phyloP scores from a whole-genome alignment of 2,329 filamentous ascomycete species.

The Talaromyces sp. region DNA sequence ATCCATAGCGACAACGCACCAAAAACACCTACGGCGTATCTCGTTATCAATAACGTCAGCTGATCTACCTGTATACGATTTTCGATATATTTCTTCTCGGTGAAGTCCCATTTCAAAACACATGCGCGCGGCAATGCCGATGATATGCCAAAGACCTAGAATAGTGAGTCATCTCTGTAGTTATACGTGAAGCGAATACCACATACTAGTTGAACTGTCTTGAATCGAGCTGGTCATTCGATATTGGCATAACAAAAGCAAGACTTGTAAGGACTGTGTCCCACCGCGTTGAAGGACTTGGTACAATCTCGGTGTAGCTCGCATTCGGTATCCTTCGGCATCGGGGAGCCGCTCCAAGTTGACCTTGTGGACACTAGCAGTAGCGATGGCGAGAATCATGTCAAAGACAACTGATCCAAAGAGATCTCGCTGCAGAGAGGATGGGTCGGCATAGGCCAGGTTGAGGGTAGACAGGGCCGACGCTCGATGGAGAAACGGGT shows the following conservation, averaged over 20 bases:
- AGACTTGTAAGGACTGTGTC: constrained; percentile 36
- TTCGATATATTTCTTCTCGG: constrained; percentile 31
- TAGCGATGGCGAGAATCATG: constrained; percentile 43
- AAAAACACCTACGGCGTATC: constrained; percentile 38
- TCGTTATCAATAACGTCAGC: constrained; percentile 19
- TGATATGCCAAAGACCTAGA: constrained; percentile 41
- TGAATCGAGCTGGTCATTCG: constrained; percentile 38
- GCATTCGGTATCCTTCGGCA: constrained; percentile 39
- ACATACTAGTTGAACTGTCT: constrained; percentile 28
- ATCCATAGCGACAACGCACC: constrained; percentile 40
- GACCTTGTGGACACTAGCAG: constrained; percentile 41
- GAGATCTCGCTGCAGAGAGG: constrained; percentile 19
- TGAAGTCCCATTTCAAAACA: constrained; percentile 41
- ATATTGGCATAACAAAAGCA: constrained; percentile 43
- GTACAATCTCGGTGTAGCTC: constrained; percentile 35
- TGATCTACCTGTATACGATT: constrained; percentile 6
- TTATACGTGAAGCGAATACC: background rate
- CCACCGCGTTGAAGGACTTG: constrained; percentile 35
- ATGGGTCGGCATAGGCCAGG: constrained; percentile 17
- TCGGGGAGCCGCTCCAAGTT: constrained; percentile 43
- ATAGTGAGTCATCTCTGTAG: background rate
- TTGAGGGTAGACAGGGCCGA: constrained; percentile 17
- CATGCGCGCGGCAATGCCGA: constrained; percentile 39
- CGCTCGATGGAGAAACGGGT: constrained; percentile 36
- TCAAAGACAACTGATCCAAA: constrained; percentile 40